Percentiles rank a stretch among this genome's conserved stretches.
Conservation (phyloP, 352 stramenopile species). For the Phytophthora citrophthora region DNA sequence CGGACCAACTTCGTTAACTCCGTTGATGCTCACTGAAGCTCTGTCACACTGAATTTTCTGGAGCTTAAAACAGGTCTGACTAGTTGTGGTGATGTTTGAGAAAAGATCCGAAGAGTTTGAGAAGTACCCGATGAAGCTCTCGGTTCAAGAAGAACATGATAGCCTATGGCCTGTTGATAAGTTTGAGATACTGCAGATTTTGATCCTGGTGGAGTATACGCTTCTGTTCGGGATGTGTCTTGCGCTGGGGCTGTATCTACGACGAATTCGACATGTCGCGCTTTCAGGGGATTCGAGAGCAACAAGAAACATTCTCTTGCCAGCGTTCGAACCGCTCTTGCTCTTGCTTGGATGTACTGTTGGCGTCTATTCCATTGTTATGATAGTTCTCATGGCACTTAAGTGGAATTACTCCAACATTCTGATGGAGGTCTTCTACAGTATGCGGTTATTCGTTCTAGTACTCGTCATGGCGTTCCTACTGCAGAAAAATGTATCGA, state of each 20-base stretch:
- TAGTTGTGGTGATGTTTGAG: background rate
- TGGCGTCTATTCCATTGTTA: conserved; percentile 43
- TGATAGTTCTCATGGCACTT: conserved; percentile 27
- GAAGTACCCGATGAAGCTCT: too few species aligned
- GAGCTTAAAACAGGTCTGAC: background rate
- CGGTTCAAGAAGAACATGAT: conserved; percentile 5
- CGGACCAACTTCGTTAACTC: background rate
- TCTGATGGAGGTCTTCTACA: conserved; percentile 57
- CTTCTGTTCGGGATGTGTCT: conserved; percentile 53
- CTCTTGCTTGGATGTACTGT: conserved; percentile 44
- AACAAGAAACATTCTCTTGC: conserved; percentile 53
- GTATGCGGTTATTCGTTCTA: conserved; percentile 49
- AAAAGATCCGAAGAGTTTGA: background rate
- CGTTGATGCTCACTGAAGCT: background rate
- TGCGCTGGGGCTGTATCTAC: conserved; percentile 53
- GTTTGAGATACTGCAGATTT: conserved; percentile 45
- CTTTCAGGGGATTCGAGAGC: conserved; percentile 45
- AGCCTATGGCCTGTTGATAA: conserved; percentile 28
- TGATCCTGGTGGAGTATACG: conserved; percentile 53
- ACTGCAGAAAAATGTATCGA: conserved; percentile 56
- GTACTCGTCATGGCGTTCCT: conserved; percentile 57
- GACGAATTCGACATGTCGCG: conserved; percentile 40
- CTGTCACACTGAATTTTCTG: background rate
- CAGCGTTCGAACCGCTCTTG: conserved; percentile 55
- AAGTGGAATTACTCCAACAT: conserved; percentile 35